Percentiles rank a stretch among this genome's conserved stretches.
Evolutionary conservation across 2,329 filamentous ascomycete species (phyloP).

Genomic region (Ophiostoma australiae): DNA sequence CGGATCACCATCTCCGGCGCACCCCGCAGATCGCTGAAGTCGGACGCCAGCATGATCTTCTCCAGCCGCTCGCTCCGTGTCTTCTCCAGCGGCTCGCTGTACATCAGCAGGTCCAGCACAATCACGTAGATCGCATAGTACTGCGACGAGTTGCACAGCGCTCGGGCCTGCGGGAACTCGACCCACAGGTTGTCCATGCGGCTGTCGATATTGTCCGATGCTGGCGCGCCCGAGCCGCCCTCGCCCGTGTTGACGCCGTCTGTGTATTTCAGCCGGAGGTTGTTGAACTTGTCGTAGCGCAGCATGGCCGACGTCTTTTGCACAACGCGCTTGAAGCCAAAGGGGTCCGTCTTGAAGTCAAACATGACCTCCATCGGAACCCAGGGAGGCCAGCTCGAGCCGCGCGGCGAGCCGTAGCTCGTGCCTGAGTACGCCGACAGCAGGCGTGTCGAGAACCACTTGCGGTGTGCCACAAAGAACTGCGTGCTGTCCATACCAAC

Average conservation of each 20-base stretch:
- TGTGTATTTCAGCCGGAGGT: constrained; percentile 91
- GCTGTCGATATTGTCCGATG: constrained; percentile 59
- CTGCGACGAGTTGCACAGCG: constrained; percentile 94
- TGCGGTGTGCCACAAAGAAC: constrained; percentile 94
- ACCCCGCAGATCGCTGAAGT: constrained; percentile 94
- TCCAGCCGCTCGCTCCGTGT: constrained; percentile 91
- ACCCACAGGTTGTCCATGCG: constrained; percentile 97
- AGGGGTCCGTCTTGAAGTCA: constrained; percentile 86
- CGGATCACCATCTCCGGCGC: constrained; percentile 88
- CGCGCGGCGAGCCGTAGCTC: constrained; percentile 77
- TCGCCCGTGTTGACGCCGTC: constrained; percentile 72
- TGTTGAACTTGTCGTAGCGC: constrained; percentile 97
- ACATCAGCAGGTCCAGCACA: constrained; percentile 89
- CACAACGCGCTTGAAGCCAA: constrained; percentile 96
- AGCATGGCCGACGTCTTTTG: constrained; percentile 93
- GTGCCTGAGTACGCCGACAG: constrained; percentile 93
- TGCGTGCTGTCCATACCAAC: constrained; percentile 97
- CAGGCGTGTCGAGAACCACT: constrained; percentile 77
- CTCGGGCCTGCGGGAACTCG: constrained; percentile 88
- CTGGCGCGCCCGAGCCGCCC: background rate
- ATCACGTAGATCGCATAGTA: constrained; percentile 99
- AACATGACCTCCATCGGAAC: constrained; percentile 98
- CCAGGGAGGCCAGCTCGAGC: constrained; percentile 95
- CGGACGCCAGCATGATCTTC: constrained; percentile 97
- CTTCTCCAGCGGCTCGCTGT: constrained; percentile 94